A percentile compares a stretch with the other conserved stretches of the same genome.
Conservation (phyloP, 495 filamentous ascomycete genomes). For the Margaritispora aquatica region DNA sequence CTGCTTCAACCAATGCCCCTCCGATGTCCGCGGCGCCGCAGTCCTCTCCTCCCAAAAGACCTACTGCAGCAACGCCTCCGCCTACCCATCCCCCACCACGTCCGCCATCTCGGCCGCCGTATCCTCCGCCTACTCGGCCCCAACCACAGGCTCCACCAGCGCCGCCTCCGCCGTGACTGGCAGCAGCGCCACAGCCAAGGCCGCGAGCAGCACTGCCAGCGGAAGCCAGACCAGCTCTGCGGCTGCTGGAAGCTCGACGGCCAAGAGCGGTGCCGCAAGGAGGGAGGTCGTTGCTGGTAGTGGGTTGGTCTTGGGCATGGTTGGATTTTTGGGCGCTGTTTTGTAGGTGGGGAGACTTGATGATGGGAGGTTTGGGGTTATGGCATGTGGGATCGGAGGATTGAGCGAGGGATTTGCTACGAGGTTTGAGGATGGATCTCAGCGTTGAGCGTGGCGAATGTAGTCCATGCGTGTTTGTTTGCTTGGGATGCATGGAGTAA, state of each 20-base stretch:
- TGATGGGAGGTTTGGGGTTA: too few species aligned
- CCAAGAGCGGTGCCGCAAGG: conserved; percentile 12
- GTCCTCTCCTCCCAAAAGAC: conserved; percentile 2
- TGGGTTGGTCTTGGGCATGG: conserved; percentile 12
- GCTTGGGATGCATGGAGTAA: too few species aligned
- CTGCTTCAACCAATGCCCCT: conserved; percentile 23
- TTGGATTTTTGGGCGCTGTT: conserved; percentile 18
- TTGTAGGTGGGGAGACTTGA: conserved; percentile 6
- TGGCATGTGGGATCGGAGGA: too few species aligned
- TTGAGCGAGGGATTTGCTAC: too few species aligned
- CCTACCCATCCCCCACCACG: conserved; percentile 10
- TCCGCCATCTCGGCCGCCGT: conserved; percentile 10
- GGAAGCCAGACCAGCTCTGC: conserved; percentile 4
- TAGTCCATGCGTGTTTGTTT: too few species aligned
- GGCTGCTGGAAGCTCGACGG: background rate
- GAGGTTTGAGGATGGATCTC: too few species aligned
- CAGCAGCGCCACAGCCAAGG: too few species aligned
- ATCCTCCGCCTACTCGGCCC: background rate
- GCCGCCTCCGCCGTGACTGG: too few species aligned
- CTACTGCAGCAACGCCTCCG: conserved; percentile 13
- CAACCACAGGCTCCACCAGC: background rate
- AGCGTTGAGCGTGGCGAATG: too few species aligned
- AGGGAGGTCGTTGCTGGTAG: conserved; percentile 3
- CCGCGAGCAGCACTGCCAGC: background rate
- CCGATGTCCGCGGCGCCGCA: conserved; percentile 9